These are phyloP conservation scores for Starmerella geochares DNA, from an alignment of 805 yeast genomes.

Conservation along the genomic window DNA sequence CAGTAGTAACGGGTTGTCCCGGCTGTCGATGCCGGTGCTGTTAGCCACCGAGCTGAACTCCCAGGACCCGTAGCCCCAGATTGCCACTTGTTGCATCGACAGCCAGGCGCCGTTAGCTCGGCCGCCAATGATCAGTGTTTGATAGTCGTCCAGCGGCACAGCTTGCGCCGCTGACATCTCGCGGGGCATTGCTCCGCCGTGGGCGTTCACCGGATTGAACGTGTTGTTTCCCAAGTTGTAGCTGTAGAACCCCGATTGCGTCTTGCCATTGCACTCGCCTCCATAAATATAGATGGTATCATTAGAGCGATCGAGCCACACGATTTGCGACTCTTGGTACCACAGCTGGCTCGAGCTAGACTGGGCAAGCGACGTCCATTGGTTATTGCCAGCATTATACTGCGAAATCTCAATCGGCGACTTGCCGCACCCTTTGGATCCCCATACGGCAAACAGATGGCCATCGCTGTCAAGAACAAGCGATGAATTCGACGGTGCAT, in stretches of 20 bases:
- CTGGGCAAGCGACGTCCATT: constrained; percentile 25
- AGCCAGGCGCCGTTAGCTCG: constrained; percentile 55
- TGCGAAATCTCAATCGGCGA: constrained; percentile 24
- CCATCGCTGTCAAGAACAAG: constrained; percentile 26
- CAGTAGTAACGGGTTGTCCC: constrained; percentile 44
- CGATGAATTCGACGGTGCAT: constrained; percentile 27
- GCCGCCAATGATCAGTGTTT: constrained; percentile 49
- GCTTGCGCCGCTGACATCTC: constrained; percentile 24
- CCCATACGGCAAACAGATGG: constrained; percentile 27
- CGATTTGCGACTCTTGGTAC: constrained; percentile 24
- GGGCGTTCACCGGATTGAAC: constrained; percentile 15
- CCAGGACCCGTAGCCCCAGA: constrained; percentile 66
- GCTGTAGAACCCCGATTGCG: constrained; percentile 23
- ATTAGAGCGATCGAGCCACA: constrained; percentile 25
- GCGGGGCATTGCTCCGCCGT: constrained; percentile 23
- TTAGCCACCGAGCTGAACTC: constrained; percentile 37
- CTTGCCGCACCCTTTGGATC: constrained; percentile 21
- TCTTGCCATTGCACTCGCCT: constrained; percentile 26
- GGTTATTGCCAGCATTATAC: constrained; percentile 18
- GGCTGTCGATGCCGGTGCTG: constrained; percentile 39
- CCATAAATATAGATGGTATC: constrained; percentile 29
- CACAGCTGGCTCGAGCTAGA: constrained; percentile 21
- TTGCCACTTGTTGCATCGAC: constrained; percentile 59
- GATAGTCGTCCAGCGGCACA: constrained; percentile 17
- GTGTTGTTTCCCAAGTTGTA: constrained; percentile 20